phyloP scores from a whole-genome alignment of 2,329 filamentous ascomycete genomes.

The Aspergillus clavatus region DNA sequence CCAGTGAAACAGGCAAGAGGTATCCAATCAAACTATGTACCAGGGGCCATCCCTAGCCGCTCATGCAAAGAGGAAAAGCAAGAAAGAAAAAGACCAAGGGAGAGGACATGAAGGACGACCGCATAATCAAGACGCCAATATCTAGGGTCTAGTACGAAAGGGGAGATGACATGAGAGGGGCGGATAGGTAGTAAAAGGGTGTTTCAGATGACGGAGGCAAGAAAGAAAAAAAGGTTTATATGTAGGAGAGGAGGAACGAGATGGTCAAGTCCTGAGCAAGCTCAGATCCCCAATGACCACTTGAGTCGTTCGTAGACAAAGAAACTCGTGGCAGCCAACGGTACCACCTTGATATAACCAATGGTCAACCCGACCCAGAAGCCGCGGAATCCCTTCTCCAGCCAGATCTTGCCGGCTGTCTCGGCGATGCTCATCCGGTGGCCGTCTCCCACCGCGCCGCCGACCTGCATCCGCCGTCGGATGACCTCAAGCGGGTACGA shows the following conservation, averaged over 20 bases:
- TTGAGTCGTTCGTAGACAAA: slow-evolving; percentile 64
- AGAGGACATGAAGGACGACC: slow-evolving; percentile 18
- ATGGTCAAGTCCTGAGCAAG: too few relatives aligned
- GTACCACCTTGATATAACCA: slow-evolving; percentile 90
- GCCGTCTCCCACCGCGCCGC: slow-evolving; percentile 88
- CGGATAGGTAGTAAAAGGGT: too few relatives aligned
- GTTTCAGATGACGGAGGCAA: too few relatives aligned
- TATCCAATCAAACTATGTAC: slow-evolving; percentile 13
- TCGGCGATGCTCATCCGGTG: slow-evolving; percentile 72
- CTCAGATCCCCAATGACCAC: slow-evolving; percentile 62
- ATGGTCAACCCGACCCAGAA: slow-evolving; percentile 94
- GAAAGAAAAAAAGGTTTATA: too few relatives aligned
- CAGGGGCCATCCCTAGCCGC: slow-evolving; percentile 3
- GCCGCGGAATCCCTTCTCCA: slow-evolving; percentile 69
- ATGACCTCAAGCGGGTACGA: slow-evolving; percentile 95
- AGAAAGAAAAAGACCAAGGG: too few relatives aligned
- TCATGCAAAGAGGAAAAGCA: slow-evolving; percentile 18
- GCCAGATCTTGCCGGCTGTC: slow-evolving; percentile 68
- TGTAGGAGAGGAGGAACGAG: too few relatives aligned
- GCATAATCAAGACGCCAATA: slow-evolving; percentile 11
- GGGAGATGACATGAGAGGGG: too few relatives aligned
- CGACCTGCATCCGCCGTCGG: slow-evolving; percentile 89
- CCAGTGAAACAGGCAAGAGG: background rate
- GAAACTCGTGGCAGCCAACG: slow-evolving; percentile 73
- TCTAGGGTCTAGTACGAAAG: slow-evolving; percentile 6